Conservation (phyloP, 331 rosid species). For the Quercus lobata region DNA sequence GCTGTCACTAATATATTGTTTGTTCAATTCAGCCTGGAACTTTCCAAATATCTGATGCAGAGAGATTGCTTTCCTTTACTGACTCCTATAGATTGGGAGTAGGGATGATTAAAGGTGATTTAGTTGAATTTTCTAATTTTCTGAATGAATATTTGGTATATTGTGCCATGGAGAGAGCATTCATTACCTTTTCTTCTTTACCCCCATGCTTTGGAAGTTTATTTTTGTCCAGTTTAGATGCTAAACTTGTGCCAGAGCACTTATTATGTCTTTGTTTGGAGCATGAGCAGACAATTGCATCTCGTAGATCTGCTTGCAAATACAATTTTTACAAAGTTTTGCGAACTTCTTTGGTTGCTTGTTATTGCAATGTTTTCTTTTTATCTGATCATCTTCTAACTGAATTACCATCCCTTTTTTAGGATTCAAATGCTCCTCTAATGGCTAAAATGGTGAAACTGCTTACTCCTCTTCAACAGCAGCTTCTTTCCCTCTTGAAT, state of each 20-base stretch:
- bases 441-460: constrained; percentile 66
- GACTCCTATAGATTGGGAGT: constrained; percentile 62
- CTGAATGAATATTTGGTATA: neutral
- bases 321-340: constrained; percentile 85
- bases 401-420: constrained; percentile 3
- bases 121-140: neutral
- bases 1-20: neutral
- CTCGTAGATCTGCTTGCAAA: constrained; percentile 38
- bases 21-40: constrained; percentile 60
- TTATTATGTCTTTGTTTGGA: constrained; percentile 70
- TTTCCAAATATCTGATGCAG: constrained; percentile 47
- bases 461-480: constrained; percentile 55
- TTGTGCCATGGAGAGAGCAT: neutral
- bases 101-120: constrained; percentile 57
- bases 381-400: constrained; percentile 14
- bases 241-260: constrained; percentile 75
- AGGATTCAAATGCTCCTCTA: constrained; percentile 83
- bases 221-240: constrained; percentile 55
- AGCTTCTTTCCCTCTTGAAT: constrained; percentile 35
- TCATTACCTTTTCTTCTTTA: neutral
- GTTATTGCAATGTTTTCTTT: constrained; percentile 4
- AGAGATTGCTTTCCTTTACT: constrained; percentile 51
- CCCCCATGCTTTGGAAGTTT: constrained; percentile 47
- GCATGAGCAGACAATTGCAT: constrained; percentile 43
- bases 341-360: neutral